phyloP scores from a whole-genome alignment of 768 basidiomycete genomes.

The Leccinum rimulosum region DNA sequence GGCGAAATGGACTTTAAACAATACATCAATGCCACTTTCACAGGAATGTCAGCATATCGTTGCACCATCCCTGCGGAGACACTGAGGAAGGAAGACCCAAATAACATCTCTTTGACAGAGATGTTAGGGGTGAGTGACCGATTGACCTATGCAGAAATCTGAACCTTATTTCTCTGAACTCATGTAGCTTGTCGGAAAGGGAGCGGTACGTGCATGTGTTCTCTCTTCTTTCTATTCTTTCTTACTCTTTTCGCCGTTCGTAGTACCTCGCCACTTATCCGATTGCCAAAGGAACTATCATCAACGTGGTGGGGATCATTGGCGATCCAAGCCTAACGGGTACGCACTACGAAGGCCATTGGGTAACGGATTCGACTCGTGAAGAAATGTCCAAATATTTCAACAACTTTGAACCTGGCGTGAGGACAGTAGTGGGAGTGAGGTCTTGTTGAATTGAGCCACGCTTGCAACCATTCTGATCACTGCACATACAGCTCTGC shows the following conservation, averaged over 20 bases:
- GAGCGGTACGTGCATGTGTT: constrained; percentile 1
- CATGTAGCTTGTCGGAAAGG: constrained; percentile 14
- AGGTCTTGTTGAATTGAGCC: neutral
- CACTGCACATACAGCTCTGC: constrained; percentile 27
- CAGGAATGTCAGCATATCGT: constrained; percentile 41
- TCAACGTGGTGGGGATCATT: constrained; percentile 37
- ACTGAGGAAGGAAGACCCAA: constrained; percentile 26
- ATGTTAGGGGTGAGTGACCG: constrained; percentile 21
- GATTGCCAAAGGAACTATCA: constrained; percentile 32
- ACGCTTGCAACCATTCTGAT: neutral
- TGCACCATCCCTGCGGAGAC: constrained; percentile 34
- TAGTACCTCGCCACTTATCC: constrained; percentile 43
- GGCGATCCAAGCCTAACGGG: constrained; percentile 30
- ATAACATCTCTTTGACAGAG: constrained; percentile 19
- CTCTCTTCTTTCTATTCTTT: neutral
- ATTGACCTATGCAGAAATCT: neutral
- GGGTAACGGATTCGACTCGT: constrained; percentile 28
- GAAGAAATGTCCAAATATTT: constrained; percentile 34
- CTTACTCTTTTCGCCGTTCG: neutral
- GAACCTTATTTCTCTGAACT: constrained; percentile 6
- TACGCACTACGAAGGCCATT: constrained; percentile 31
- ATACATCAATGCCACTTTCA: constrained; percentile 35
- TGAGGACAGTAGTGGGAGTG: constrained; percentile 30
- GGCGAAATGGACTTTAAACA: constrained; percentile 5
- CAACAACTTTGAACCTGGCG: constrained; percentile 39